Conservation (phyloP, 371 early-diverging fungal genomes). For the Syncephalastrum racemosum region DNA sequence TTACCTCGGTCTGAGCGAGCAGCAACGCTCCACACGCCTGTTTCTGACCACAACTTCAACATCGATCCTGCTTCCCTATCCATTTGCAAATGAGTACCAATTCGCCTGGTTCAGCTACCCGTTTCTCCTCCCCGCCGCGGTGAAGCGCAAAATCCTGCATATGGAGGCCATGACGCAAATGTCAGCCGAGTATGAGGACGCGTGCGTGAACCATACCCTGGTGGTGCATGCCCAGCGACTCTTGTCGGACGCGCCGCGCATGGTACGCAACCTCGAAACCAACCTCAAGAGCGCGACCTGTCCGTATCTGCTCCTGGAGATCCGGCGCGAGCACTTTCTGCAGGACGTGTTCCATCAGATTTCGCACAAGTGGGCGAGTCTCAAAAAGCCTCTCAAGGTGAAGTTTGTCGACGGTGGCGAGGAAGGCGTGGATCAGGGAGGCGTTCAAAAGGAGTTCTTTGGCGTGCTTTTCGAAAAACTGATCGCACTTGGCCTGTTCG, state of each 20-base stretch:
- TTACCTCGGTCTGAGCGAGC: constrained; percentile 26
- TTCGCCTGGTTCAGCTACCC: constrained; percentile 79
- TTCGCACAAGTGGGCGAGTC: constrained; percentile 46
- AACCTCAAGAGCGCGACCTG: constrained; percentile 54
- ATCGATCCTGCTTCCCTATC: constrained; percentile 35
- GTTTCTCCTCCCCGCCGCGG: constrained; percentile 70
- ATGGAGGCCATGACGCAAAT: constrained; percentile 85
- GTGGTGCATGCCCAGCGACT: constrained; percentile 69
- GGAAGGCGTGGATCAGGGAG: constrained; percentile 93
- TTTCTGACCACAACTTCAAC: constrained; percentile 36
- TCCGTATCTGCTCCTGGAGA: constrained; percentile 80
- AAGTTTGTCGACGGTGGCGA: constrained; percentile 86
- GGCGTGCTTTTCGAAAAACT: constrained; percentile 86
- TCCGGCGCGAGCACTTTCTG: constrained; percentile 69
- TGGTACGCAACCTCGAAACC: constrained; percentile 40
- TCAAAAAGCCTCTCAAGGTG: constrained; percentile 83
- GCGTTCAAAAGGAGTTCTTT: constrained; percentile 96
- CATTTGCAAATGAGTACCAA: constrained; percentile 47
- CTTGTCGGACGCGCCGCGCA: constrained; percentile 53
- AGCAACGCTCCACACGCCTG: constrained; percentile 40
- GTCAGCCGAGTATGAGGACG: constrained; percentile 81
- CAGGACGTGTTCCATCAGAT: constrained; percentile 71
- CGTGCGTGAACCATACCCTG: constrained; percentile 77
- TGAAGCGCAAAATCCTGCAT: constrained; percentile 76
- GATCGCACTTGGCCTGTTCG: constrained; percentile 74